Evolutionary conservation across 2,329 filamentous ascomycete genomes (phyloP).

Genomic region (Boeremia lycopersici): DNA sequence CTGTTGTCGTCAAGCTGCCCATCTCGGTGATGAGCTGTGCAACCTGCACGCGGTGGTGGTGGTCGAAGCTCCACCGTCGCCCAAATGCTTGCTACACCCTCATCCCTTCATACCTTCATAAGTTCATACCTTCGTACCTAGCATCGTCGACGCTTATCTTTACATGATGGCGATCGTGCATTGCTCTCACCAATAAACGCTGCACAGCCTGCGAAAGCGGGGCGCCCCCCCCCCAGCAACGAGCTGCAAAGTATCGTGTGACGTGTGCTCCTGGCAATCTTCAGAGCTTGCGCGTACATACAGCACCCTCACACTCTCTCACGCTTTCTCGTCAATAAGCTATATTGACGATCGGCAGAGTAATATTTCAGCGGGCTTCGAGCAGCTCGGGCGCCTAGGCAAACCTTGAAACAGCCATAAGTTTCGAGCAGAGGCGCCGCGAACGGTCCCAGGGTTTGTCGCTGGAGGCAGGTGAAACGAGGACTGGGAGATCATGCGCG

Average conservation of each 20-base stretch:
- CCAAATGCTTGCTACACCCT: neutral
- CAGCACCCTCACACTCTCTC: too few species aligned
- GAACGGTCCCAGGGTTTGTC: slow-evolving; percentile 9
- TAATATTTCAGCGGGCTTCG: neutral
- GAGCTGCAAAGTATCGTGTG: slow-evolving; percentile 8
- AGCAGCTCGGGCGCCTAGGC: slow-evolving; percentile 4
- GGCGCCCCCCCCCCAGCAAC: slow-evolving; percentile 24
- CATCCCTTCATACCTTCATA: slow-evolving; percentile 1
- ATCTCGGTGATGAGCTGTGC: too few species aligned
- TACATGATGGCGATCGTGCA: neutral
- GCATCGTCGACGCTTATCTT: too few species aligned
- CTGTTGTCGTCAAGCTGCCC: neutral
- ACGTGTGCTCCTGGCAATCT: neutral
- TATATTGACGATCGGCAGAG: too few species aligned
- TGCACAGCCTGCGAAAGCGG: slow-evolving; percentile 7
- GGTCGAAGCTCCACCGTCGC: neutral
- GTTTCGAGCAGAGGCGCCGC: slow-evolving; percentile 1
- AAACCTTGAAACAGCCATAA: slow-evolving; percentile 8
- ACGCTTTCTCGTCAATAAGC: too few species aligned
- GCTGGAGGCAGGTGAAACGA: slow-evolving; percentile 19
- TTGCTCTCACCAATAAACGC: slow-evolving; percentile 1
- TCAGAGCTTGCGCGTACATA: neutral
- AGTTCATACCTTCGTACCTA: neutral
- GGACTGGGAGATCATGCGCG: slow-evolving; percentile 6
- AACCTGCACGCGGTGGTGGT: too few species aligned